Evolutionary conservation across 2,329 filamentous ascomycete species (phyloP).

Genomic region (Tolypocladium album): DNA sequence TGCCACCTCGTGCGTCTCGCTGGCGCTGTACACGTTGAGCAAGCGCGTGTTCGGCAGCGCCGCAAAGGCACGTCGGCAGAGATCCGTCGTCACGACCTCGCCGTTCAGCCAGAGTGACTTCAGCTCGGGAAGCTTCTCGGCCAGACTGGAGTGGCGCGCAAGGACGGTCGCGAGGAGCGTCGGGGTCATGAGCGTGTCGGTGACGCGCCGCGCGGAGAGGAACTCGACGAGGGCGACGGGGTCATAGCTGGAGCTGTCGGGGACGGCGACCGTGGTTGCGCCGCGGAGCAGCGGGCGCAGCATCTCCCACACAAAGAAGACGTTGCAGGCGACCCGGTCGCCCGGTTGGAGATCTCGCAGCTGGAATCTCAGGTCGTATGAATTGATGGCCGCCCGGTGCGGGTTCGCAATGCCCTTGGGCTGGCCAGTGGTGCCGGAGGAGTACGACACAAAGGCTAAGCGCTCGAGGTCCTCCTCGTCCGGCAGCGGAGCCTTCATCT

Average conservation of each 20-base stretch:
- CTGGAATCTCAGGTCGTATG: constrained; percentile 62
- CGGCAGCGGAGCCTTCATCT: constrained; percentile 41
- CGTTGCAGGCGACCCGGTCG: constrained; percentile 76
- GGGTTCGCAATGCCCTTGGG: constrained; percentile 79
- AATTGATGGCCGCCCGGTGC: constrained; percentile 61
- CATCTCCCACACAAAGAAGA: constrained; percentile 83
- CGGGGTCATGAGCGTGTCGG: constrained; percentile 76
- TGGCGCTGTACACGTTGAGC: constrained; percentile 73
- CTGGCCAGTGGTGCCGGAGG: constrained; percentile 65
- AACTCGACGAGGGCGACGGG: constrained; percentile 63
- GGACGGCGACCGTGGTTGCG: constrained; percentile 64
- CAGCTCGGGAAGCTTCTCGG: constrained; percentile 51
- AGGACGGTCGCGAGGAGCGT: constrained; percentile 68
- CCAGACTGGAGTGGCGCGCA: constrained; percentile 56
- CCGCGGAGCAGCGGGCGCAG: constrained; percentile 65
- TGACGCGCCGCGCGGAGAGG: constrained; percentile 54
- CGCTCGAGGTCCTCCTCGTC: constrained; percentile 59
- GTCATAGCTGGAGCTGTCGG: constrained; percentile 69
- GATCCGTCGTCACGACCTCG: constrained; percentile 70
- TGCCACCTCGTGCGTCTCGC: constrained; percentile 72
- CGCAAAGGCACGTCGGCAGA: constrained; percentile 56
- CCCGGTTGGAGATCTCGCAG: constrained; percentile 60
- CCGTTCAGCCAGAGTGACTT: constrained; percentile 71
- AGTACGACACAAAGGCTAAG: constrained; percentile 72
- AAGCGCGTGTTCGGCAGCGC: constrained; percentile 59